Conservation (phyloP, 1,139 yeast genomes). For the Wickerhamiella pararugosa region DNA sequence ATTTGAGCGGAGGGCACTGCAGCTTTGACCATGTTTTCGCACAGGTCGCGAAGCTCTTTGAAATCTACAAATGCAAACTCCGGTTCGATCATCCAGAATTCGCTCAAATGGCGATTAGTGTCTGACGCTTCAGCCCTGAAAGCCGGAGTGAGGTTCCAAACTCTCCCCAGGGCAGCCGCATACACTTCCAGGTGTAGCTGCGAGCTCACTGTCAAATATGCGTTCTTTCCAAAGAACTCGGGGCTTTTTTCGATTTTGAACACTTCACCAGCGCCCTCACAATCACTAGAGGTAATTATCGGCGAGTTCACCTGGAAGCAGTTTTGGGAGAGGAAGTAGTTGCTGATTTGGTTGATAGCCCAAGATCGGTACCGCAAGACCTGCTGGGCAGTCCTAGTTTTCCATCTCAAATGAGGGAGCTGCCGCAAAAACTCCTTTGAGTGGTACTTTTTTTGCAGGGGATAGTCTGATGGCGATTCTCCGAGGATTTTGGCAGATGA, state of each 20-base stretch:
- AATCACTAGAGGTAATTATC: conserved; percentile 71
- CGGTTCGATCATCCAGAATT: conserved; percentile 97
- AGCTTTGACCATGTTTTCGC: conserved; percentile 52
- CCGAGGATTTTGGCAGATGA: conserved; percentile 24
- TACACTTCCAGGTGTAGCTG: conserved; percentile 82
- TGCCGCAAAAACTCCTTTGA: conserved; percentile 50
- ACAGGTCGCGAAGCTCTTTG: conserved; percentile 44
- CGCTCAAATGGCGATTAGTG: conserved; percentile 82
- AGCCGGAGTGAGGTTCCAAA: conserved; percentile 84
- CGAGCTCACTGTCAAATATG: conserved; percentile 77
- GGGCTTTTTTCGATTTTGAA: conserved; percentile 32
- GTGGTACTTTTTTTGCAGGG: conserved; percentile 70
- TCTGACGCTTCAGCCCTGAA: conserved; percentile 89
- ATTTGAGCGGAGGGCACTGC: conserved; percentile 30
- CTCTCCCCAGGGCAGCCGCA: conserved; percentile 59
- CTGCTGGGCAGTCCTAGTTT: conserved; percentile 50
- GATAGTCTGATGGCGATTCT: conserved; percentile 45
- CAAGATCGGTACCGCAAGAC: conserved; percentile 58
- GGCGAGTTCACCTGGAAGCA: conserved; percentile 78
- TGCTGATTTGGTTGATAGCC: conserved; percentile 39
- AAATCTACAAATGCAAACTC: conserved; percentile 62
- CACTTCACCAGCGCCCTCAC: conserved; percentile 96
- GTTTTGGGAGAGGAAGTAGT: conserved; percentile 38
- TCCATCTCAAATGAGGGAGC: conserved; percentile 65
- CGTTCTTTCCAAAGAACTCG: conserved; percentile 48